phyloP scores from a whole-genome alignment of 2,329 filamentous ascomycete species.

The Gaeumannomyces sp. region DNA sequence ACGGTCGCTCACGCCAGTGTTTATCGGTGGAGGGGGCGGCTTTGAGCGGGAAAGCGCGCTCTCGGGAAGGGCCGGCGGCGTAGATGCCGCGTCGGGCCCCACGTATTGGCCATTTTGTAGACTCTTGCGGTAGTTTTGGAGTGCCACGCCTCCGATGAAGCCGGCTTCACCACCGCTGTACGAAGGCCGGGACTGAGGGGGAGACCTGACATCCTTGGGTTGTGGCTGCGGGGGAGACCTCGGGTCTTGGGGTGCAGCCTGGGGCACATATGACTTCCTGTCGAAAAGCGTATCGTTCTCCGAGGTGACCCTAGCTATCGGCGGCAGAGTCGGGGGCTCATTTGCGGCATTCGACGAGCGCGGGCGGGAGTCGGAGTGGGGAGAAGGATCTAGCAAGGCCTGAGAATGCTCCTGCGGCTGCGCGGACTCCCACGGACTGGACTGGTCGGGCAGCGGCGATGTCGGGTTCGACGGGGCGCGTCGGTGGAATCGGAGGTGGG shows the following conservation, averaged over 20 bases:
- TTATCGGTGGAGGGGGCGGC: conserved; percentile 30
- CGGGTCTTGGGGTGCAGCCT: conserved; percentile 12
- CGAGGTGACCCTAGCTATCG: conserved; percentile 43
- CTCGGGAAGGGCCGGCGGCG: conserved; percentile 19
- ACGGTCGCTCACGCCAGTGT: conserved; percentile 27
- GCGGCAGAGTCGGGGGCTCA: conserved; percentile 43
- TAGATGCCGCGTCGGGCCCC: conserved; percentile 5
- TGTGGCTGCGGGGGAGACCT: conserved; percentile 18
- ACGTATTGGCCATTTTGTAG: conserved; percentile 16
- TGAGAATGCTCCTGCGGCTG: conserved; percentile 35
- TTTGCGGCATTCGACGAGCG: conserved; percentile 30
- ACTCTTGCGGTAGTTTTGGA: conserved; percentile 44
- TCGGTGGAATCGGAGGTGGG: conserved; percentile 48
- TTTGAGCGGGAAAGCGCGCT: conserved; percentile 24
- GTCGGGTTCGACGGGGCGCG: conserved; percentile 50
- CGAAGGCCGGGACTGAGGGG: conserved; percentile 21
- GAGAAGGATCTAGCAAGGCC: conserved; percentile 32
- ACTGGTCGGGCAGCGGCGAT: conserved; percentile 44
- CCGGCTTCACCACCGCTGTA: conserved; percentile 32
- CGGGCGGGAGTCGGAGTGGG: conserved; percentile 28
- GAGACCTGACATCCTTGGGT: no score
- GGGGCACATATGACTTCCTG: neutral
- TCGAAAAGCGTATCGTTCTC: conserved; percentile 21
- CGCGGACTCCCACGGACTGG: conserved; percentile 31
- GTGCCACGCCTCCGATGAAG: conserved; percentile 50